phyloP scores from a whole-genome alignment of 495 filamentous ascomycete genomes.

The Cercophora newfieldiana region DNA sequence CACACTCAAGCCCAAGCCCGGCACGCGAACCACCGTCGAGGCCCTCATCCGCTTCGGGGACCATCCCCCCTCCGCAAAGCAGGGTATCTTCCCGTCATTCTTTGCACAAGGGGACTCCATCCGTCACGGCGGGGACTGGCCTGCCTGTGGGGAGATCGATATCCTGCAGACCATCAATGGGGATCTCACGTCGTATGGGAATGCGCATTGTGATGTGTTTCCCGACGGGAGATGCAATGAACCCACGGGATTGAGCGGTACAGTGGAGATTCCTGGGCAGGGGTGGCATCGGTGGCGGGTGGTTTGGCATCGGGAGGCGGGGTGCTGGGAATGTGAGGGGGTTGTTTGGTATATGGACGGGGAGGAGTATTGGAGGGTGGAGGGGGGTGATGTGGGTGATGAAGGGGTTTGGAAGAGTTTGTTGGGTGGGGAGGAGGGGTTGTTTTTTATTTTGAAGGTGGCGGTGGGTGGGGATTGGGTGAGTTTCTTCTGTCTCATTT shows the following conservation, averaged over 20 bases:
- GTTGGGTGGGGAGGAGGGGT: neutral
- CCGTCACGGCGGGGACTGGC: neutral
- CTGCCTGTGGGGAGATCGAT: neutral
- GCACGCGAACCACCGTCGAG: no score
- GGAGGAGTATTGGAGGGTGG: neutral
- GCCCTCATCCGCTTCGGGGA: no score
- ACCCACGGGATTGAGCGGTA: neutral
- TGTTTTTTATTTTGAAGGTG: neutral
- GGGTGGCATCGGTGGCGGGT: neutral
- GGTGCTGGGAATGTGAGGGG: neutral
- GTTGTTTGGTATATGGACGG: neutral
- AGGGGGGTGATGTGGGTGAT: neutral
- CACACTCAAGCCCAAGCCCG: no score
- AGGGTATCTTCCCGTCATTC: no score
- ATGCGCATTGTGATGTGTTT: neutral
- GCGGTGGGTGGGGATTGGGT: neutral
- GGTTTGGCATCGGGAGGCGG: neutral
- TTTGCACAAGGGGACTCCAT: neutral
- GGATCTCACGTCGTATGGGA: no score
- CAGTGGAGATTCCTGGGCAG: neutral
- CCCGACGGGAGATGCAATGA: neutral
- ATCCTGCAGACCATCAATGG: neutral
- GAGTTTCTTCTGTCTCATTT: neutral
- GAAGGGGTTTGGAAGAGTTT: neutral
- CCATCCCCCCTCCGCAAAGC: no score